These are phyloP conservation scores for Neurospora sp. DNA, from an alignment of 2,329 filamentous ascomycete genomes.

Conservation along the genomic window DNA sequence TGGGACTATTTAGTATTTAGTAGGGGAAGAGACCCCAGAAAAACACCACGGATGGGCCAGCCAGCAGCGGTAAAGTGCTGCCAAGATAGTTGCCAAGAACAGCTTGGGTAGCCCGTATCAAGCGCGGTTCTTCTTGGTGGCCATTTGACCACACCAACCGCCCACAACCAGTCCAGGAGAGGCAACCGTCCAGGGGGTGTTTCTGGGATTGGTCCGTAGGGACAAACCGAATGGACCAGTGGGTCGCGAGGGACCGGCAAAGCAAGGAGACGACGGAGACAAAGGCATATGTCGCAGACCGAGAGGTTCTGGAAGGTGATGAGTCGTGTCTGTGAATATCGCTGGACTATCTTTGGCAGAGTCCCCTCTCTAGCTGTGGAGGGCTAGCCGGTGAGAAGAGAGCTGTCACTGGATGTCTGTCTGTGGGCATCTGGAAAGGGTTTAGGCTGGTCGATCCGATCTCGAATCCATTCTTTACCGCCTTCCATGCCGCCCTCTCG, in stretches of 20 bases:
- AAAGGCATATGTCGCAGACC: background rate
- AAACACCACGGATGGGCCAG: background rate
- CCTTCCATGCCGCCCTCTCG: background rate
- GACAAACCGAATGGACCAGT: background rate
- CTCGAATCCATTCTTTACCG: background rate
- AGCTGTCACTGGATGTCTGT: background rate
- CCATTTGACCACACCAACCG: background rate
- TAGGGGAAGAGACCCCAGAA: background rate
- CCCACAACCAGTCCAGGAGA: background rate
- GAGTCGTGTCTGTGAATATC: background rate
- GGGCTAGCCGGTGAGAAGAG: background rate
- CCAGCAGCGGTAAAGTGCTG: background rate
- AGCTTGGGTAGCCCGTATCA: background rate
- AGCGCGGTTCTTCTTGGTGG: background rate
- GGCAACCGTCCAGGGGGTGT: background rate
- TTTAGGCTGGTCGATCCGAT: background rate
- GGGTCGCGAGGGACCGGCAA: background rate
- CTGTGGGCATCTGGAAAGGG: background rate
- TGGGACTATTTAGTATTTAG: background rate
- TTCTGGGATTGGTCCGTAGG: background rate
- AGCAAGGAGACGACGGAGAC: background rate
- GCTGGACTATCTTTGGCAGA: background rate
- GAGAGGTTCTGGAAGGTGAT: background rate
- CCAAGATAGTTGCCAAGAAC: background rate
- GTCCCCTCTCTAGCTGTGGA: background rate